Conservation (phyloP, 2,329 filamentous ascomycete genomes). For the Venturia nashicola region DNA sequence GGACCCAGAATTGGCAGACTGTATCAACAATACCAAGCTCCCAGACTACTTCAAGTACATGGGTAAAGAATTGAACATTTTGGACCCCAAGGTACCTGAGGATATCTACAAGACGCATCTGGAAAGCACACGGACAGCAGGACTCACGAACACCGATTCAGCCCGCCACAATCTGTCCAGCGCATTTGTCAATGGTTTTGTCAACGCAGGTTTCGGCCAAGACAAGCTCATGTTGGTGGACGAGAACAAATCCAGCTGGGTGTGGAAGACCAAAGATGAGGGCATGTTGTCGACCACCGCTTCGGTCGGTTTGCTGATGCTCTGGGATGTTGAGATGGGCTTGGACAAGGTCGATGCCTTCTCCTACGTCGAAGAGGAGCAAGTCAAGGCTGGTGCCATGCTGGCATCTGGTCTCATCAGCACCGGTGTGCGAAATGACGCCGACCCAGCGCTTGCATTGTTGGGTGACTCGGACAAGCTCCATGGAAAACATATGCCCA, state of each 20-base stretch:
- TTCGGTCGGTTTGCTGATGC: constrained; percentile 77
- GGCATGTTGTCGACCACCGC: constrained; percentile 96
- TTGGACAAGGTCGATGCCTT: constrained; percentile 92
- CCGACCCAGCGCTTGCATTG: constrained; percentile 80
- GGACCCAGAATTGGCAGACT: constrained; percentile 65
- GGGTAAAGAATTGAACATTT: constrained; percentile 89
- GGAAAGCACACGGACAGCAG: constrained; percentile 85
- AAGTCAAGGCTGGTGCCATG: constrained; percentile 83
- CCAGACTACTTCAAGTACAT: constrained; percentile 88
- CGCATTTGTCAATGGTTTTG: constrained; percentile 92
- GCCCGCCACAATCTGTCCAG: constrained; percentile 91
- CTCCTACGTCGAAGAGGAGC: constrained; percentile 69
- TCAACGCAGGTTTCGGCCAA: constrained; percentile 87
- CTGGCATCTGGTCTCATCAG: constrained; percentile 94
- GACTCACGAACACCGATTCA: constrained; percentile 89
- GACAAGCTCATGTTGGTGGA: constrained; percentile 97
- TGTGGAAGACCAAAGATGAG: constrained; percentile 98
- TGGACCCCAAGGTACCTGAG: constrained; percentile 92
- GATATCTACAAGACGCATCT: constrained; percentile 99
- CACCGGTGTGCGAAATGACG: constrained; percentile 78
- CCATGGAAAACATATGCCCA: constrained; percentile 61
- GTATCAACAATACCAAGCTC: constrained; percentile 75
- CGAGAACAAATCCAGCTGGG: constrained; percentile 75
- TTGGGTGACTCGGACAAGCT: constrained; percentile 71
- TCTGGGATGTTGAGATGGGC: constrained; percentile 89